Evolutionary conservation across 164 flowering plant species (phyloP).

Genomic region (Vitis amurensis): DNA sequence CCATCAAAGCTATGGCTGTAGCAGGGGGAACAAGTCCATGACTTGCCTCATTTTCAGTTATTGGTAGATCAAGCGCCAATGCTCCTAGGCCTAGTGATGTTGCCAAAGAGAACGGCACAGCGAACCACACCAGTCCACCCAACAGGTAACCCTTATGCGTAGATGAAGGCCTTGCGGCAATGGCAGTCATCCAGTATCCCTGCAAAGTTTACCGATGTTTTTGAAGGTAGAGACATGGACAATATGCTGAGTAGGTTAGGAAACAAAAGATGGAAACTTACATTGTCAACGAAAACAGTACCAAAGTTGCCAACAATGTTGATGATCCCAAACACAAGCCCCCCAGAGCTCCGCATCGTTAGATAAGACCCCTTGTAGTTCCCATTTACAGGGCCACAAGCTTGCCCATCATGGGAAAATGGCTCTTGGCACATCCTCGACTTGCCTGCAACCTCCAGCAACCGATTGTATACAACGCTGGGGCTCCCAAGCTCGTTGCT

Average conservation of each 20-base stretch:
- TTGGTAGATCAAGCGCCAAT: constrained; percentile 86
- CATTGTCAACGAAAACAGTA: constrained; percentile 96
- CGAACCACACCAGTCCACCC: constrained; percentile 97
- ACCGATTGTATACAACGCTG: constrained; percentile 56
- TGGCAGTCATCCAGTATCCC: constrained; percentile 98
- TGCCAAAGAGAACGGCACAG: constrained; percentile 94
- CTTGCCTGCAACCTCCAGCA: constrained; percentile 65
- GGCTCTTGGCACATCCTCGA: constrained; percentile 77
- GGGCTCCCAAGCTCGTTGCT: constrained; percentile 93
- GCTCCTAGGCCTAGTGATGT: constrained; percentile 81
- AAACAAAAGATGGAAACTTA: constrained; percentile 28
- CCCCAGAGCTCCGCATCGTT: constrained; percentile 93
- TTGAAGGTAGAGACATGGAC: no score
- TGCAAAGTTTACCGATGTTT: constrained; percentile 14
- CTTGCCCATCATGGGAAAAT: constrained; percentile 68
- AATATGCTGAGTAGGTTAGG: neutral
- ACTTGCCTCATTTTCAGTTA: constrained; percentile 74
- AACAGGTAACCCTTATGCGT: constrained; percentile 92
- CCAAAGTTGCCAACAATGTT: constrained; percentile 96
- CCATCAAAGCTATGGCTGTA: constrained; percentile 93
- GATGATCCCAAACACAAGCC: constrained; percentile 85
- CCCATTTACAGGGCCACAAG: constrained; percentile 87
- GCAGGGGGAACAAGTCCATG: constrained; percentile 95
- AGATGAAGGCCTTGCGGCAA: constrained; percentile 93
- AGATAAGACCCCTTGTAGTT: constrained; percentile 81